Evolutionary conservation across 768 basidiomycete species (phyloP).

Genomic region (Kockovaella imperatae): DNA sequence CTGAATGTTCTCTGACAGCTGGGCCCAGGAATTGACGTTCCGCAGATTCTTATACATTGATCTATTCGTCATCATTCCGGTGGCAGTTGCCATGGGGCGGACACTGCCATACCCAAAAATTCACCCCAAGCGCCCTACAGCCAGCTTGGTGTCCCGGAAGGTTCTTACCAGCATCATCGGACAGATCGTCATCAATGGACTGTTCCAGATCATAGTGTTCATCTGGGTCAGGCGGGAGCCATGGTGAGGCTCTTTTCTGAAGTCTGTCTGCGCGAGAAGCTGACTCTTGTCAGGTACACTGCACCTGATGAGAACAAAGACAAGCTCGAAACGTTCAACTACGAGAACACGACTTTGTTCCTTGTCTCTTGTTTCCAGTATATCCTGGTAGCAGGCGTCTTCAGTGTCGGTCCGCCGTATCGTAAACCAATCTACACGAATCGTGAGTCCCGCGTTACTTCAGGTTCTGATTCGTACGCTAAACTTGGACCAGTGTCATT

Average conservation of each 20-base stretch:
- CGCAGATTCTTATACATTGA: constrained; percentile 83
- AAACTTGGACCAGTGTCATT: constrained; percentile 56
- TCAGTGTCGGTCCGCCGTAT: constrained; percentile 96
- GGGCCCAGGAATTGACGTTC: constrained; percentile 43
- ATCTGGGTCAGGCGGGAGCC: constrained; percentile 75
- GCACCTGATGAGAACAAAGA: constrained; percentile 59
- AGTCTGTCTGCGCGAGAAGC: not conserved
- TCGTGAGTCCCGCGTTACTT: constrained; percentile 50
- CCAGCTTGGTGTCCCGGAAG: constrained; percentile 89
- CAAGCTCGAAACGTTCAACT: constrained; percentile 75
- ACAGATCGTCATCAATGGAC: constrained; percentile 77
- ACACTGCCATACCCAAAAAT: constrained; percentile 83
- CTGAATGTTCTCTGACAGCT: not conserved
- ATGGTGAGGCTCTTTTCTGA: constrained; percentile 55
- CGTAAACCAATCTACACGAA: constrained; percentile 93
- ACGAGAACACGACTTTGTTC: constrained; percentile 87
- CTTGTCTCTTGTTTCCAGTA: constrained; percentile 97
- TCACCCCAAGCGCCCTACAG: constrained; percentile 83
- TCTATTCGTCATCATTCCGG: constrained; percentile 92
- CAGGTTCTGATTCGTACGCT: not conserved
- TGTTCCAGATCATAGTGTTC: constrained; percentile 77
- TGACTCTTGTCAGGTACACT: constrained; percentile 66
- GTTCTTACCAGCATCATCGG: constrained; percentile 88
- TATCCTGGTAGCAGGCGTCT: constrained; percentile 90
- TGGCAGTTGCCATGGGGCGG: constrained; percentile 94